phyloP scores from a whole-genome alignment of 192 early-diverging fungal species.

The Radiomyces spectabilis region DNA sequence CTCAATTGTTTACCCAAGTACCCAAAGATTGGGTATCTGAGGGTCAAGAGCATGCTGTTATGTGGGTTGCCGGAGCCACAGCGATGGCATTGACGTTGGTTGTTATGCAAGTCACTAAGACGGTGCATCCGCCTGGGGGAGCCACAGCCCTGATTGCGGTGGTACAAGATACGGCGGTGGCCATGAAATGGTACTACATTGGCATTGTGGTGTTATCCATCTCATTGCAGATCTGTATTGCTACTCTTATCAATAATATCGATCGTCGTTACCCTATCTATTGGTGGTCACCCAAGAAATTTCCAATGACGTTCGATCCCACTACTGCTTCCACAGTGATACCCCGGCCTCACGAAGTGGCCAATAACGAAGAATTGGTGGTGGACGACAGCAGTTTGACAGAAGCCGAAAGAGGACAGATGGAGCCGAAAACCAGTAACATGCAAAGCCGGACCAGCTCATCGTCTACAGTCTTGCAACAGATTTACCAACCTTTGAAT shows the following conservation, averaged over 20 bases:
- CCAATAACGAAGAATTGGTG: too few relatives aligned
- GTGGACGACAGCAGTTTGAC: too few relatives aligned
- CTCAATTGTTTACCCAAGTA: constrained; percentile 28
- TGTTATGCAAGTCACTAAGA: constrained; percentile 44
- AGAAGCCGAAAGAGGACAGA: too few relatives aligned
- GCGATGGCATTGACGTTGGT: constrained; percentile 38
- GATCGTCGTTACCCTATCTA: constrained; percentile 41
- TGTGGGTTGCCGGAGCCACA: constrained; percentile 44
- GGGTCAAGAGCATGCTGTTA: constrained; percentile 23
- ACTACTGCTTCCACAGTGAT: too few relatives aligned
- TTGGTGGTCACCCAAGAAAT: constrained; percentile 40
- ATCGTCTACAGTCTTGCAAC: too few relatives aligned
- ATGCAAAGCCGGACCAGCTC: too few relatives aligned
- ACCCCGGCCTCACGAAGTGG: too few relatives aligned
- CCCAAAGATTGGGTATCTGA: constrained; percentile 11
- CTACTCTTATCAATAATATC: constrained; percentile 44
- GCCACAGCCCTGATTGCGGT: constrained; percentile 48
- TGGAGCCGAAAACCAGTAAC: too few relatives aligned
- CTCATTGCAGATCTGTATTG: constrained; percentile 33
- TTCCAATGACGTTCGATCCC: too few relatives aligned
- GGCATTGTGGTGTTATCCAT: constrained; percentile 34
- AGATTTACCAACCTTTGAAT: too few relatives aligned
- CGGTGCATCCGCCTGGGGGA: constrained; percentile 46
- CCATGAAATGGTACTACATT: constrained; percentile 41
- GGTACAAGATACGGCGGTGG: constrained; percentile 24